Percentiles rank a stretch among this genome's conserved stretches.
phyloP scores from a whole-genome alignment of 306 rosid species.

The Glycine soja region DNA sequence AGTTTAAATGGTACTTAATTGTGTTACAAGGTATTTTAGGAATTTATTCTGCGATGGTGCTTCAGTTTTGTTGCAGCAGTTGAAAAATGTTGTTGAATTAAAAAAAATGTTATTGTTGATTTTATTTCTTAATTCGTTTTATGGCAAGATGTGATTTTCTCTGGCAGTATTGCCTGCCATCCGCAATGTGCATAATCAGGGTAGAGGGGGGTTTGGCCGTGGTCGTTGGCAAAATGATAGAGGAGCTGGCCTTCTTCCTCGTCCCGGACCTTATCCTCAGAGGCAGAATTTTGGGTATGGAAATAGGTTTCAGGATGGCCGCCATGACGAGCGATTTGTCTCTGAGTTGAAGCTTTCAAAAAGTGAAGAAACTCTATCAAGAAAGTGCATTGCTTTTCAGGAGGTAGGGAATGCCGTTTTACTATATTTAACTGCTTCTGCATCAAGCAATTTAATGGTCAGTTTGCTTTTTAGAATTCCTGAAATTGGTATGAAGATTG shows the following conservation, averaged over 20 bases:
- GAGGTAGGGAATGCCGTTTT: constrained; percentile 50
- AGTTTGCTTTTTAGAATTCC: constrained; percentile 18
- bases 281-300: constrained; percentile 79
- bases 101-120: constrained; percentile 42
- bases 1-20: not conserved
- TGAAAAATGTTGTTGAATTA: constrained; percentile 27
- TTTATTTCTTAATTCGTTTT: constrained; percentile 48
- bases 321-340: constrained; percentile 82
- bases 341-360: constrained; percentile 85
- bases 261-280: constrained; percentile 91
- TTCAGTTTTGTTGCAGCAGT: constrained; percentile 29
- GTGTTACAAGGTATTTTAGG: constrained; percentile 6
- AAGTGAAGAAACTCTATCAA: constrained; percentile 73
- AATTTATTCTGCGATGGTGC: not conserved
- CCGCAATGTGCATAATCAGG: constrained; percentile 50
- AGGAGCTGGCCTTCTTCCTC: constrained; percentile 92
- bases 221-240: constrained; percentile 80
- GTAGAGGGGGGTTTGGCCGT: constrained; percentile 63
- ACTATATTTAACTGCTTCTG: constrained; percentile 16
- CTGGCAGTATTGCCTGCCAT: constrained; percentile 63
- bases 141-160: constrained; percentile 50
- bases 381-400: constrained; percentile 68
- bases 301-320: constrained; percentile 71
- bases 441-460: constrained; percentile 25
- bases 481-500: constrained; percentile 12